Conservation (phyloP, 2,329 filamentous ascomycete species). For the Diplodia mutila region DNA sequence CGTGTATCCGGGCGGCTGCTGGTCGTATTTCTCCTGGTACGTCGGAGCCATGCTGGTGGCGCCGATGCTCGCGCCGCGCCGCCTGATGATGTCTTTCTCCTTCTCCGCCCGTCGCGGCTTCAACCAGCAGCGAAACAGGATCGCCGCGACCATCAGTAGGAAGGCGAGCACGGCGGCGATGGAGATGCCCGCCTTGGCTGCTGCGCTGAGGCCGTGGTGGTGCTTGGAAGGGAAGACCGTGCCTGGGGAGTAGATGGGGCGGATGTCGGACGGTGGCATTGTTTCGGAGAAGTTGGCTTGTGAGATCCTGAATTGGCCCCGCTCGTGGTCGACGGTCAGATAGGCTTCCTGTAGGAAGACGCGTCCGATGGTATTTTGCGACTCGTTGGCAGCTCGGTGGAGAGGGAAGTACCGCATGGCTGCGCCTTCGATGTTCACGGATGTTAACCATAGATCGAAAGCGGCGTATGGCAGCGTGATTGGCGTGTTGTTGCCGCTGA, state of each 20-base stretch:
- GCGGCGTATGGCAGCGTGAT: not conserved
- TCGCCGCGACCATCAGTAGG: not conserved
- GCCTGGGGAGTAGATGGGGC: slow-evolving; percentile 26
- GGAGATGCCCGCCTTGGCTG: not conserved
- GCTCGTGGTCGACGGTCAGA: slow-evolving; percentile 42
- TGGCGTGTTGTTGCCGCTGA: not conserved
- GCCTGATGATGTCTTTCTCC: too few species aligned
- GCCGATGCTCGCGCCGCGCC: not conserved
- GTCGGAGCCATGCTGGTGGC: not conserved
- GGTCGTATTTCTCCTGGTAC: not conserved
- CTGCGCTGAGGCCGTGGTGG: not conserved
- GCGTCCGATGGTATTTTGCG: too few species aligned
- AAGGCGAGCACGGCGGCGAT: not conserved
- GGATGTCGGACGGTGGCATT: not conserved
- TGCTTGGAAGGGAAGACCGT: too few species aligned
- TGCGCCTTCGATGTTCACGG: fast-evolving
- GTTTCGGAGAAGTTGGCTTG: slow-evolving; percentile 1
- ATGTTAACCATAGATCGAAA: not conserved
- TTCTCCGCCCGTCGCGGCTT: not conserved
- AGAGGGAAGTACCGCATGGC: too few species aligned
- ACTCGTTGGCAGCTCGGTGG: too few species aligned
- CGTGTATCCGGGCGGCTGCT: not conserved
- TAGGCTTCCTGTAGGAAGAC: slow-evolving; percentile 45
- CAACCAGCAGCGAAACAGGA: not conserved
- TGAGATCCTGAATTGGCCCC: slow-evolving; percentile 35